phyloP scores from a whole-genome alignment of 2,329 filamentous ascomycete species.

The Diaporthe sp. region DNA sequence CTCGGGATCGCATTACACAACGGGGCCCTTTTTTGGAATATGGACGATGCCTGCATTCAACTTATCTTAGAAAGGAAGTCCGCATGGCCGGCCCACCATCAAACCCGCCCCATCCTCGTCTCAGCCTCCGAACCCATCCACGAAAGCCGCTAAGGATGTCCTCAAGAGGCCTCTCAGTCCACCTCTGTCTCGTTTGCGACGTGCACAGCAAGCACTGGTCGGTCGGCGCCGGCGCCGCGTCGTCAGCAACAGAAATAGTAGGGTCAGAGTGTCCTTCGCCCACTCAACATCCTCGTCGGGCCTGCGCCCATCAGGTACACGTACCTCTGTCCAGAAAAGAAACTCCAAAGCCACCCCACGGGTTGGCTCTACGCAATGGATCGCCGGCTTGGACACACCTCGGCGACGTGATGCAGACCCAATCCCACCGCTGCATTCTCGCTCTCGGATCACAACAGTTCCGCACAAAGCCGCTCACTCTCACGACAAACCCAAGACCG shows the following conservation, averaged over 20 bases:
- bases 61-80: slow-evolving; percentile 60
- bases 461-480: neutral
- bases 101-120: slow-evolving; percentile 46
- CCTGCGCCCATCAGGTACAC: slow-evolving; percentile 38
- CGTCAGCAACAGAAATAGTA: slow-evolving; percentile 44
- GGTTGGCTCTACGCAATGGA: slow-evolving; percentile 5
- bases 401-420: slow-evolving; percentile 38
- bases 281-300: slow-evolving; percentile 42
- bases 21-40: slow-evolving; percentile 52
- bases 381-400: slow-evolving; percentile 32
- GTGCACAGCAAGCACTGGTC: slow-evolving; percentile 53
- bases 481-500: neutral
- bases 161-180: slow-evolving; percentile 50
- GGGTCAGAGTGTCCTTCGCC: slow-evolving; percentile 51
- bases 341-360: neutral
- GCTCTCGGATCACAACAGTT: neutral
- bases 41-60: slow-evolving; percentile 59
- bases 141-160: slow-evolving; percentile 49
- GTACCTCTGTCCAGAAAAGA: slow-evolving; percentile 8
- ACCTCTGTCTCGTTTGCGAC: slow-evolving; percentile 49
- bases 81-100: slow-evolving; percentile 54
- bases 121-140: slow-evolving; percentile 43
- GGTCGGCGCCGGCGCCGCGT: slow-evolving; percentile 48
- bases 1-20: slow-evolving; percentile 45
- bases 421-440: neutral